Conservation (phyloP, 176 grass and related monocot species). For the Avena insularis region DNA sequence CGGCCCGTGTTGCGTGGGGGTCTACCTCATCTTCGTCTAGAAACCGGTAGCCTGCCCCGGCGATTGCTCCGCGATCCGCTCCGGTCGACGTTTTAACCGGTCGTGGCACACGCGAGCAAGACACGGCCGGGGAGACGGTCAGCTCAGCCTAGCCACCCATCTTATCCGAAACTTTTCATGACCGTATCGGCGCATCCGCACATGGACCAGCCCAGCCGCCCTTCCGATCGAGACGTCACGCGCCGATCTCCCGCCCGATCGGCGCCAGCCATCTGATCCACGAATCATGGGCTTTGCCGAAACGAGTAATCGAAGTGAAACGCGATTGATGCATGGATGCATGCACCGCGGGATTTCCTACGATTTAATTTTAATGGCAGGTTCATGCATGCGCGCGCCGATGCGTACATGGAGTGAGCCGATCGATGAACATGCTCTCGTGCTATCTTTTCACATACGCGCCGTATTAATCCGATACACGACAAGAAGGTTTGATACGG, state of each 20-base stretch:
- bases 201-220: background rate
- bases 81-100: conserved; percentile 41
- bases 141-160: background rate
- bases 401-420: background rate
- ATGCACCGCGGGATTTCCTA: conserved; percentile 4
- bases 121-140: conserved; percentile 14
- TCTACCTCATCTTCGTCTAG: background rate
- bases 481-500: too few relatives aligned
- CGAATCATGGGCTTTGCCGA: conserved; percentile 8
- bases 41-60: conserved; percentile 2
- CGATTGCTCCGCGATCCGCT: conserved; percentile 35
- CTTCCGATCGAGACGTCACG: background rate
- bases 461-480: background rate
- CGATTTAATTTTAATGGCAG: background rate
- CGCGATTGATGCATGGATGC: conserved; percentile 3
- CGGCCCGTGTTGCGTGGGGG: conserved; percentile 12
- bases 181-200: background rate
- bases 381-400: conserved; percentile 15
- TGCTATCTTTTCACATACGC: background rate
- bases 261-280: background rate
- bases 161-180: conserved; percentile 50
- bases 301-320: background rate
- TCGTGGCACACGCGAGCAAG: conserved; percentile 29
- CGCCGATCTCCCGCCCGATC: background rate
- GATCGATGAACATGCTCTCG: conserved; percentile 4